A percentile compares a stretch with the other conserved stretches of the same genome.
Conservation (phyloP, 139 green algal species). For the Haematococcus lacustris region DNA sequence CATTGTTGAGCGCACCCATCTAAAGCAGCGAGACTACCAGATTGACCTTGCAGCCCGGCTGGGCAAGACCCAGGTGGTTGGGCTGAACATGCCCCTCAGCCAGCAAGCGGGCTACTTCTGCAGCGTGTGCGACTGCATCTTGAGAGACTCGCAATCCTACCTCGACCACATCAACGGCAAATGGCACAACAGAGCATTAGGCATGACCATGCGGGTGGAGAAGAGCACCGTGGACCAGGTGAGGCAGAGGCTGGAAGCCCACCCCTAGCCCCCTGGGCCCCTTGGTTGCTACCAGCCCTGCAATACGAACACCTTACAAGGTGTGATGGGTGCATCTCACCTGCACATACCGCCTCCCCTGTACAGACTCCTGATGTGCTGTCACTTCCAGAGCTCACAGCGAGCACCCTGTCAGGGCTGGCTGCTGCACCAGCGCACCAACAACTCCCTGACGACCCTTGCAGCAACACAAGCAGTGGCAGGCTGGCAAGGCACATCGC, state of each 20-base stretch:
- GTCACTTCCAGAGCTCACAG: constrained; percentile 77
- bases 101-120: constrained; percentile 93
- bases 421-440: constrained; percentile 77
- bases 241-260: background rate
- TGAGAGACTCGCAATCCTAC: constrained; percentile 88
- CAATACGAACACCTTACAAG: too few species aligned
- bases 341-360: background rate
- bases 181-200: constrained; percentile 88
- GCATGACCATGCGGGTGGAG: constrained; percentile 94
- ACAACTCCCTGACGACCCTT: too few species aligned
- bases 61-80: constrained; percentile 72
- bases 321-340: background rate
- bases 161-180: constrained; percentile 99
- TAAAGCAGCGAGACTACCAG: constrained; percentile 66
- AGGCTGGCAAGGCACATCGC: too few species aligned
- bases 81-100: constrained; percentile 65
- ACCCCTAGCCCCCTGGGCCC: too few species aligned
- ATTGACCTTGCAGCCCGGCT: constrained; percentile 72
- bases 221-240: constrained; percentile 79
- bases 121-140: constrained; percentile 89
- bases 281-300: too few species aligned
- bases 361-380: background rate
- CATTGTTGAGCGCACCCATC: constrained; percentile 69
- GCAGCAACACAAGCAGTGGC: too few species aligned
- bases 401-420: constrained; percentile 91